Evolutionary conservation across 1,139 yeast species (phyloP).

Genomic region (Taphrina betulina): DNA sequence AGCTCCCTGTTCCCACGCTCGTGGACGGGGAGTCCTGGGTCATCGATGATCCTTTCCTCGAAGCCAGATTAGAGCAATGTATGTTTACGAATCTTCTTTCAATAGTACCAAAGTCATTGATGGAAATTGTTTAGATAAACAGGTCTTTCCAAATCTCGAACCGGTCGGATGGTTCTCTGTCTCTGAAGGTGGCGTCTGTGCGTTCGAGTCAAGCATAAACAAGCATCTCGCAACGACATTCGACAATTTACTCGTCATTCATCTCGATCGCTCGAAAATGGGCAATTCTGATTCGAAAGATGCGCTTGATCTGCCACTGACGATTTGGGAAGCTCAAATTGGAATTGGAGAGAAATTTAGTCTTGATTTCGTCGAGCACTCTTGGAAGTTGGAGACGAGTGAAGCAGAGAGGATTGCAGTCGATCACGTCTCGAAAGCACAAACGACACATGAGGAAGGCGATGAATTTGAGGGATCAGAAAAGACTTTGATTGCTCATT

Average conservation of each 20-base stretch:
- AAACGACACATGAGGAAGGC: neutral
- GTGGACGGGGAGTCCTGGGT: neutral
- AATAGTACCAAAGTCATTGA: neutral
- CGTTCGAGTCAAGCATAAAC: neutral
- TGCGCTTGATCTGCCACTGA: conserved; percentile 17
- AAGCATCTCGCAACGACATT: neutral
- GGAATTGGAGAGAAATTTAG: conserved; percentile 5
- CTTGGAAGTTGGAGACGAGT: conserved; percentile 24
- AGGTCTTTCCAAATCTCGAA: conserved; percentile 18
- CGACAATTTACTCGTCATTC: conserved; percentile 4
- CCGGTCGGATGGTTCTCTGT: conserved; percentile 7
- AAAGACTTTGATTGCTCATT: neutral
- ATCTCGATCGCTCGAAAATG: neutral
- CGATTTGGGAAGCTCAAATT: conserved; percentile 1
- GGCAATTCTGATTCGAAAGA: neutral
- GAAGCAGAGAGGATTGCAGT: conserved; percentile 28
- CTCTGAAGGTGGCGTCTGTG: neutral
- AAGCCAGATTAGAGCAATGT: conserved; percentile 23
- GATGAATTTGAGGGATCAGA: conserved; percentile 2
- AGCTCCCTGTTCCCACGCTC: too few relatives aligned
- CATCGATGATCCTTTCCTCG: conserved; percentile 7
- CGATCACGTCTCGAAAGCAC: conserved; percentile 22
- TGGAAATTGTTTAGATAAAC: conserved; percentile 3
- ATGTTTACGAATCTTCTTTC: neutral
- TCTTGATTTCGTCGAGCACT: too few relatives aligned